Evolutionary conservation across 1,284 basidiomycete genomes (phyloP).

Genomic region (Rhodotorula sp.): DNA sequence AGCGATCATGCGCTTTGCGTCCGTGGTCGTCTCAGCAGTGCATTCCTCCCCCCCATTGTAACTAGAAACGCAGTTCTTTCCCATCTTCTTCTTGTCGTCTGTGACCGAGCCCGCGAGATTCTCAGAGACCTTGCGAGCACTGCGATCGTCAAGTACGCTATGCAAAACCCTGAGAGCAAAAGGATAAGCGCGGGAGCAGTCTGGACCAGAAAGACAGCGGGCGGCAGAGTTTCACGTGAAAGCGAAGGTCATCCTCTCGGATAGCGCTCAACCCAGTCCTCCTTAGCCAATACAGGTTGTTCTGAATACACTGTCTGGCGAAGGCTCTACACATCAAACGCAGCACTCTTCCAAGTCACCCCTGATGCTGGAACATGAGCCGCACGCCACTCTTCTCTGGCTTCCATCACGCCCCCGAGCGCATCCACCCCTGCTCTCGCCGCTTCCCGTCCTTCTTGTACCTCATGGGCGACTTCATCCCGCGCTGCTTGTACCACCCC

Average conservation of each 20-base stretch:
- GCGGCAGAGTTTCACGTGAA: too few species aligned
- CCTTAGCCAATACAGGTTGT: too few species aligned
- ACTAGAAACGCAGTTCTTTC: background rate
- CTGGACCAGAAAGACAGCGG: too few species aligned
- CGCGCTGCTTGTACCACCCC: constrained; percentile 8
- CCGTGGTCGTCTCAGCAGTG: background rate
- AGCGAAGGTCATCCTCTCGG: too few species aligned
- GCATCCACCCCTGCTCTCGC: background rate
- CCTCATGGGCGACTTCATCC: constrained; percentile 13
- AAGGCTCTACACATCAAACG: background rate
- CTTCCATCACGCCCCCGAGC: background rate
- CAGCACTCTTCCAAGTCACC: background rate
- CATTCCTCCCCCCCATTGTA: background rate
- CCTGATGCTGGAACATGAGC: background rate
- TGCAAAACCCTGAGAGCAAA: too few species aligned
- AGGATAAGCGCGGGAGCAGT: too few species aligned
- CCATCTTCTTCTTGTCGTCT: too few species aligned
- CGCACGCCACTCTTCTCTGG: background rate
- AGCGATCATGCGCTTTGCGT: background rate
- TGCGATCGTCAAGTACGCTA: too few species aligned
- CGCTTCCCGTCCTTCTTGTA: background rate
- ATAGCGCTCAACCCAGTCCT: too few species aligned
- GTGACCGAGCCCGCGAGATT: too few species aligned
- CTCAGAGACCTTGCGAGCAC: too few species aligned
- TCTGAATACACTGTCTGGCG: too few species aligned